A percentile compares a stretch with the other conserved stretches of the same genome.
These are phyloP conservation scores for Nemania diffusa DNA, from an alignment of 2,329 filamentous ascomycete species.

Conservation along the genomic window DNA sequence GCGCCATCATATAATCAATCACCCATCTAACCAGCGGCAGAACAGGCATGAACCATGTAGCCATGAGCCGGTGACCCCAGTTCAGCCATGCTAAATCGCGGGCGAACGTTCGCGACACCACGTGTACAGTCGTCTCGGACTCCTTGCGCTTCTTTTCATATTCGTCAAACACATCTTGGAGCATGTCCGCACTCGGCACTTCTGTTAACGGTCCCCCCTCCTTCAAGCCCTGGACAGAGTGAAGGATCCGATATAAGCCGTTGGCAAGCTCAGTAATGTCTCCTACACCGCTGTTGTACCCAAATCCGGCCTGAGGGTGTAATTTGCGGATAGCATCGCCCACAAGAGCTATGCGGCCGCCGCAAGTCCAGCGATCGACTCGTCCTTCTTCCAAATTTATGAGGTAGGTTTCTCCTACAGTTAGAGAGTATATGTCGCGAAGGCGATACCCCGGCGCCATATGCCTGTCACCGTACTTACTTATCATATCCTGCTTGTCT, in stretches of 20 bases:
- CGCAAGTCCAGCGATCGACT: slow-evolving; percentile 45
- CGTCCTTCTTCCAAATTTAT: slow-evolving; percentile 50
- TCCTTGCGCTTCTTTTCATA: slow-evolving; percentile 39
- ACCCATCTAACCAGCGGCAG: slow-evolving; percentile 17
- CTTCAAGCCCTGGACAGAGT: background rate
- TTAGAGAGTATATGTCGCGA: slow-evolving; percentile 42
- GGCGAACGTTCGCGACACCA: slow-evolving; percentile 30
- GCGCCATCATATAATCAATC: slow-evolving; percentile 29
- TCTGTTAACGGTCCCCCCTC: background rate
- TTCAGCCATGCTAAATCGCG: slow-evolving; percentile 33
- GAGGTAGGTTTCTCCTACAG: slow-evolving; percentile 37
- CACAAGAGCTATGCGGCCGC: slow-evolving; percentile 47
- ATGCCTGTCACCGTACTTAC: slow-evolving; percentile 44
- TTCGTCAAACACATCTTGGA: slow-evolving; percentile 38
- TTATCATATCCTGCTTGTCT: slow-evolving; percentile 45
- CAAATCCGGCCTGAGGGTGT: slow-evolving; percentile 48
- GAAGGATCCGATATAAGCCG: slow-evolving; percentile 39
- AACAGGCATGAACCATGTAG: slow-evolving; percentile 33
- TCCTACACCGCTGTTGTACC: slow-evolving; percentile 48
- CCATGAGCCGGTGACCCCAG: slow-evolving; percentile 35
- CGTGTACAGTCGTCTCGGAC: slow-evolving; percentile 37
- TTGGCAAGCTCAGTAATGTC: slow-evolving; percentile 44
- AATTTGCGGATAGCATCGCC: slow-evolving; percentile 52
- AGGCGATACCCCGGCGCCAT: slow-evolving; percentile 39
- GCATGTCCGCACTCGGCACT: slow-evolving; percentile 29